Evolutionary conservation across 352 stramenopile species (phyloP).

Genomic region (Salisapilia sapeloensis): DNA sequence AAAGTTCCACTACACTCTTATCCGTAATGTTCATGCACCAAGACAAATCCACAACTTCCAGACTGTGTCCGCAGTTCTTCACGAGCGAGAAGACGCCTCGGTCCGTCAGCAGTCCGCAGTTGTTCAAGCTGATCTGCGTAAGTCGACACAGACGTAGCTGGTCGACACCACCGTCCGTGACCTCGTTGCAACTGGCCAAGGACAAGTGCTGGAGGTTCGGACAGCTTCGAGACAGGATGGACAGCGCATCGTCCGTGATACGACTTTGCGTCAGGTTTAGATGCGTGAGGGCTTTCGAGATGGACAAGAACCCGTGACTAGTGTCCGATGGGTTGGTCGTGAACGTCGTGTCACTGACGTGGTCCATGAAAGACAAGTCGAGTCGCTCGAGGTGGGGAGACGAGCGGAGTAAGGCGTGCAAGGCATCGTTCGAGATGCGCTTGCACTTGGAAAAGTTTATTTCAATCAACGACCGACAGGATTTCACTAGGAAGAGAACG

Average conservation of each 20-base stretch:
- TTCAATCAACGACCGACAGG: conserved; percentile 53
- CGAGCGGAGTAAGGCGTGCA: conserved; percentile 43
- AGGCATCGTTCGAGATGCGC: conserved; percentile 60
- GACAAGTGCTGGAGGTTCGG: conserved; percentile 44
- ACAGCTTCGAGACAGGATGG: conserved; percentile 43
- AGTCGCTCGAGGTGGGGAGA: conserved; percentile 38
- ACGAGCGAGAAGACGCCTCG: conserved; percentile 37
- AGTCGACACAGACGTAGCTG: conserved; percentile 28
- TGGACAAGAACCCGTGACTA: conserved; percentile 19
- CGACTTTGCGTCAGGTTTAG: conserved; percentile 61
- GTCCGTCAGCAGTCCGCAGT: conserved; percentile 70
- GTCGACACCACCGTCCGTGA: conserved; percentile 65
- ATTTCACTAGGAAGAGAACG: conserved; percentile 61
- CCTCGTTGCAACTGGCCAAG: conserved; percentile 54
- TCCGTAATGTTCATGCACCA: conserved; percentile 85
- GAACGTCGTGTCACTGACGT: conserved; percentile 51
- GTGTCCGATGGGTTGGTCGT: conserved; percentile 20
- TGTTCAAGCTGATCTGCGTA: conserved; percentile 46
- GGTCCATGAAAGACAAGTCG: conserved; percentile 77
- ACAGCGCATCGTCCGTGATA: conserved; percentile 50
- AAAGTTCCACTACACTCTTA: conserved; percentile 55
- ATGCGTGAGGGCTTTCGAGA: conserved; percentile 21
- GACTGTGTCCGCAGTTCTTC: conserved; percentile 17
- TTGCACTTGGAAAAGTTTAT: conserved; percentile 77
- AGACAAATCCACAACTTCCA: conserved; percentile 58